Base-by-base conservation (phyloP, 176 grass and related monocot species). In the Carex myosuroides region DNA sequence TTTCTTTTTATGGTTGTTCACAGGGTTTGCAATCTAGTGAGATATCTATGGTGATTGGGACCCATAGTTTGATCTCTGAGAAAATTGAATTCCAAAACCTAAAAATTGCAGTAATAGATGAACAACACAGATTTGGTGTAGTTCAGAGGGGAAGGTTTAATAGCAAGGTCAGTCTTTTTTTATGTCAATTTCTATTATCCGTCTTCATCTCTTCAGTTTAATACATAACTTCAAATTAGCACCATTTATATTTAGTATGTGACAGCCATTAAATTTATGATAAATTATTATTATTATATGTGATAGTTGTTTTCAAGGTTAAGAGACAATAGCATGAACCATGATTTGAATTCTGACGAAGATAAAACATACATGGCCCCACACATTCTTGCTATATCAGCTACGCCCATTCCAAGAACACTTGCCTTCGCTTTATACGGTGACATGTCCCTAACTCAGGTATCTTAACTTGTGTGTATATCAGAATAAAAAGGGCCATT, bases 391-490 rank as follows among this genome's bases (percentile, higher is more conserved):
- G 88, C 92, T 6, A 89, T 98, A 88, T 98, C 95, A 72, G 95
- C 95, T 72, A 98, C 95, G 44, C 95, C 95, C 63, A 95, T 98
- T 86, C 95, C 91, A 89, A 93, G 95, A 88, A 93, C 95, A 59
- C 84, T 98, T 61, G 95, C 95, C 55, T 89, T 98, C 78, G 95
- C 92, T 91, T 86, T 98, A 79, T 95, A 95, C 73, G 95, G 95
- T 68, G 95, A 98, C 85, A 93, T 95, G 92, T 98, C 95, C 79
- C 80, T 95, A 76, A 98, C 95, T 89, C 89, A 98, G 86, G 95
- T 98, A 93, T 62, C 60, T 63, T 17, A 74, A 48, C 39, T 37
- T 44, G 9, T 44, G 20, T 74, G 14, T 70, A 14, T 74, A 14
- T 75, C 71, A 54, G 21, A 69, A 69, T 0, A 21, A 6, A 74